Evolutionary conservation across 371 early-diverging fungal species (phyloP).

Genomic region (Chytridium lagenaria): DNA sequence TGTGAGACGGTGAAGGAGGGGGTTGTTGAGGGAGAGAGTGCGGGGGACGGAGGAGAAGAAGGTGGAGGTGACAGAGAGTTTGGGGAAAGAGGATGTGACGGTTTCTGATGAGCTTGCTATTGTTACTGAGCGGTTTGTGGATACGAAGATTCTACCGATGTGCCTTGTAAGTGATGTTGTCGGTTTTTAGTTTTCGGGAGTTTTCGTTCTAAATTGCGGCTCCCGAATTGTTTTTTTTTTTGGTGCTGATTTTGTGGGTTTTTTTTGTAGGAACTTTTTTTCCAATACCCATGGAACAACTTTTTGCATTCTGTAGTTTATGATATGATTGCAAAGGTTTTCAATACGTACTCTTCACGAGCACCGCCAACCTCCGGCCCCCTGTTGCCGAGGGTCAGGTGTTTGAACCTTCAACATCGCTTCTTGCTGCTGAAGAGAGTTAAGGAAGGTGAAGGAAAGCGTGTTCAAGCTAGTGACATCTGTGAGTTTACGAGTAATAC

Average conservation of each 20-base stretch:
- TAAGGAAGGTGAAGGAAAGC: conserved; percentile 45
- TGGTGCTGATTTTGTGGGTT: not conserved
- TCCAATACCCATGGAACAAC: conserved; percentile 91
- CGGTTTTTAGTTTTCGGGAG: not conserved
- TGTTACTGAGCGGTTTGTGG: conserved; percentile 50
- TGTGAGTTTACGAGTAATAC: conserved; percentile 42
- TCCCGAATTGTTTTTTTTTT: too few species aligned
- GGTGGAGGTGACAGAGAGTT: not conserved
- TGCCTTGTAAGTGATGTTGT: conserved; percentile 52
- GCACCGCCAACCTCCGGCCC: conserved; percentile 41
- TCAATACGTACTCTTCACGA: conserved; percentile 76
- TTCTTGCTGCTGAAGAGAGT: conserved; percentile 41
- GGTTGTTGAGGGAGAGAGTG: not conserved
- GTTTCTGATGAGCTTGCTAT: conserved; percentile 53
- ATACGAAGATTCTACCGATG: conserved; percentile 48
- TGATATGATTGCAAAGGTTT: conserved; percentile 93
- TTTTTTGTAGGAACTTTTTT: conserved; percentile 73
- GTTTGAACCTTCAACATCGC: conserved; percentile 50
- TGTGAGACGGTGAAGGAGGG: too few species aligned
- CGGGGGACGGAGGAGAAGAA: not conserved
- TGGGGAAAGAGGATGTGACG: conserved; percentile 16
- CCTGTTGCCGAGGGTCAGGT: conserved; percentile 32
- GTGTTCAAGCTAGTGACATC: conserved; percentile 71
- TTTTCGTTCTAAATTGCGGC: too few species aligned
- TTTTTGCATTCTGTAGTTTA: conserved; percentile 94